phyloP scores from a whole-genome alignment of 2,329 filamentous ascomycete genomes.

The Pseudodiploospora longispora region DNA sequence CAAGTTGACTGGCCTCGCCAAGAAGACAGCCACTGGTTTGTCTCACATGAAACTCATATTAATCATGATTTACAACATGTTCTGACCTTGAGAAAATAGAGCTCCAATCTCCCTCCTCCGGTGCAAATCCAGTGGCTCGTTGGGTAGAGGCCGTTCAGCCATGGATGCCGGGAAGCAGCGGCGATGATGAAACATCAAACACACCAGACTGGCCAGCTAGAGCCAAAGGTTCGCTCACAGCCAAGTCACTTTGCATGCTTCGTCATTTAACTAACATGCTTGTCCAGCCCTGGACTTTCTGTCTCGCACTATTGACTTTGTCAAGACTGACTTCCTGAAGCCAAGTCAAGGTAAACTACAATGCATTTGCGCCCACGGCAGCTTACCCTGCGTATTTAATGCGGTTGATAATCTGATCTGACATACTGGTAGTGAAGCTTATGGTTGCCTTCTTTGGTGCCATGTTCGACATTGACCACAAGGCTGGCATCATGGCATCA shows the following conservation, averaged over 20 bases:
- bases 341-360: constrained; percentile 37
- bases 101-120: constrained; percentile 35
- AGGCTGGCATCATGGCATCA: constrained; percentile 48
- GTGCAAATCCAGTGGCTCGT: constrained; percentile 39
- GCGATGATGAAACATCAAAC: constrained; percentile 32
- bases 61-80: not conserved
- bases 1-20: constrained; percentile 31
- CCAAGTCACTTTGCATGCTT: not conserved
- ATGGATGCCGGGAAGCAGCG: constrained; percentile 41
- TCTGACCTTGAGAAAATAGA: constrained; percentile 20
- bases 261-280: not conserved
- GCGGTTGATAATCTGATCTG: not conserved
- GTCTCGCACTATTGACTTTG: constrained; percentile 41
- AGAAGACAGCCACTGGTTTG: constrained; percentile 37
- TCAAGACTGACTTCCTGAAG: constrained; percentile 38
- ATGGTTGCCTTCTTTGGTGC: constrained; percentile 48
- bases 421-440: constrained; percentile 29
- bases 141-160: constrained; percentile 48
- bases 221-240: constrained; percentile 35
- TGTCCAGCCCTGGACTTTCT: constrained; percentile 46
- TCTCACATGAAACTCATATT: not conserved
- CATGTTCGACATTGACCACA: constrained; percentile 52
- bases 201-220: constrained; percentile 44
- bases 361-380: not conserved
- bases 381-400: not conserved